Conservation (phyloP, 2,329 filamentous ascomycete species). For the Xylariales sp. region DNA sequence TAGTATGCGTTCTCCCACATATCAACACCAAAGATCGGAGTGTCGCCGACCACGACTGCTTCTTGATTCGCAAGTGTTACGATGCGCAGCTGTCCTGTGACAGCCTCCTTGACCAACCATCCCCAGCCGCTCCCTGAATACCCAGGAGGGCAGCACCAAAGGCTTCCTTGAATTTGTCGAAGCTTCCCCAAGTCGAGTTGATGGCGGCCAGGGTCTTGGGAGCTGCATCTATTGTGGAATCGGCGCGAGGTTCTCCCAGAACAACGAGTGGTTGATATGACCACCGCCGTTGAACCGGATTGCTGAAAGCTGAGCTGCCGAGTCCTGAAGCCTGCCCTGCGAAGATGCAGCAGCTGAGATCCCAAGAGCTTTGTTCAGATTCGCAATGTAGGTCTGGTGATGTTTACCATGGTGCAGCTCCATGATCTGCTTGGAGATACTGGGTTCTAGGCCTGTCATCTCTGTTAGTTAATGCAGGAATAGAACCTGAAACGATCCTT, state of each 20-base stretch:
- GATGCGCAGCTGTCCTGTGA: constrained; percentile 60
- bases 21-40: constrained; percentile 74
- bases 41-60: constrained; percentile 56
- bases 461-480: too few species aligned
- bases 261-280: constrained; percentile 88
- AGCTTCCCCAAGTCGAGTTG: constrained; percentile 60
- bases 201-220: constrained; percentile 60
- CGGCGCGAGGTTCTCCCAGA: constrained; percentile 79
- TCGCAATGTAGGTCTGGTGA: constrained; percentile 73
- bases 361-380: constrained; percentile 64
- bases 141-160: constrained; percentile 63
- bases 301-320: constrained; percentile 59
- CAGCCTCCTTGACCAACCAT: constrained; percentile 68
- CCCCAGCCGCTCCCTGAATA: constrained; percentile 87
- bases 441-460: constrained; percentile 65
- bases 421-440: constrained; percentile 77
- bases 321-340: constrained; percentile 52
- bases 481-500: too few species aligned
- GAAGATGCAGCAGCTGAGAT: constrained; percentile 53
- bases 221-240: constrained; percentile 51
- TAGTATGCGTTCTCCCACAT: constrained; percentile 97
- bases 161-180: constrained; percentile 59
- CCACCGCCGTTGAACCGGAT: constrained; percentile 89
- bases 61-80: constrained; percentile 86
- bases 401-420: constrained; percentile 76